phyloP scores from a whole-genome alignment of 176 grass and related monocot genomes.

The Oryza glaberrima region DNA sequence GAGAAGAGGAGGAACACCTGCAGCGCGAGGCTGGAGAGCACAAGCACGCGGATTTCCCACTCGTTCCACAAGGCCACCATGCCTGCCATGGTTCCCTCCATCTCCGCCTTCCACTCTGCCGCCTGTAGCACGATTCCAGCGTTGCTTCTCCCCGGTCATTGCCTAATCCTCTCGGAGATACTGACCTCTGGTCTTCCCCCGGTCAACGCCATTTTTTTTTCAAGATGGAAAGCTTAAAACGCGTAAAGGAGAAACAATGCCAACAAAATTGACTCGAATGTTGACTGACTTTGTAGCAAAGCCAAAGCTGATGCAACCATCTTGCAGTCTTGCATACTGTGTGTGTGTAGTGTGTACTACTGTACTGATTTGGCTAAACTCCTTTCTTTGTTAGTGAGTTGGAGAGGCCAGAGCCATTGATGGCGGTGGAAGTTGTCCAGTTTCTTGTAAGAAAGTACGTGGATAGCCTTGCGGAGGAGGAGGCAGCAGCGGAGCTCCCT shows the following conservation, averaged over 20 bases:
- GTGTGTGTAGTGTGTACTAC: no score
- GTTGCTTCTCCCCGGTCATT: no score
- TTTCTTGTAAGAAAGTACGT: constrained; percentile 52
- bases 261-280: no score
- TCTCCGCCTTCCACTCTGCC: neutral
- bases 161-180: no score
- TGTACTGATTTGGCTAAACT: no score
- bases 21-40: constrained; percentile 49
- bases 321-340: no score
- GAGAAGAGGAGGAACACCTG: constrained; percentile 60
- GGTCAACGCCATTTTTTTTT: neutral
- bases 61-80: constrained; percentile 36
- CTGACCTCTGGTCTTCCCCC: neutral
- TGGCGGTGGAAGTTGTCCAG: constrained; percentile 46
- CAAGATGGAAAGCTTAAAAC: no score
- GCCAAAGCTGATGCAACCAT: no score
- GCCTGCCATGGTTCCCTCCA: constrained; percentile 9
- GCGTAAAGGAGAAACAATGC: no score
- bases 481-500: constrained; percentile 39
- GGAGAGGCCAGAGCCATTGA: neutral
- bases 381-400: no score
- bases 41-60: constrained; percentile 50
- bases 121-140: no score
- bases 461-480: constrained; percentile 45
- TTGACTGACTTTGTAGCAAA: no score